Conservation (phyloP, 352 stramenopile genomes). For the Phytophthora colocasiae region DNA sequence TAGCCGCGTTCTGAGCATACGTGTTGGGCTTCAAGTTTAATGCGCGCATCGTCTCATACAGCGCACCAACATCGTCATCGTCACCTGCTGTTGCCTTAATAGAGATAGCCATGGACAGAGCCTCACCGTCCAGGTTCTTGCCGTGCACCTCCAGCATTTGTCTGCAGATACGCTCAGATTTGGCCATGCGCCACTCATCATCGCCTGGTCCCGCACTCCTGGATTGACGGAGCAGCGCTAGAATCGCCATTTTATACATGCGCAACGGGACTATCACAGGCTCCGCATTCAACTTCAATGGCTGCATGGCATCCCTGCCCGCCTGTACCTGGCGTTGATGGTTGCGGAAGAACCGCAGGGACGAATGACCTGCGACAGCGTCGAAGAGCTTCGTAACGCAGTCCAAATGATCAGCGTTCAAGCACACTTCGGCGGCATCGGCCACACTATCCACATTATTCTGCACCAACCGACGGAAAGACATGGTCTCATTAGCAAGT, state of each 20-base stretch:
- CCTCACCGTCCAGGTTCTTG: slow-evolving; percentile 62
- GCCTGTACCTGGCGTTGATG: slow-evolving; percentile 30
- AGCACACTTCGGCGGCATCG: slow-evolving; percentile 74
- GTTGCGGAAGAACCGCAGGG: slow-evolving; percentile 40
- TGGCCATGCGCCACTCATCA: slow-evolving; percentile 45
- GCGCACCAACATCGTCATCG: slow-evolving; percentile 76
- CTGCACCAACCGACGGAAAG: slow-evolving; percentile 68
- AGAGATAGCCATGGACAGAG: slow-evolving; percentile 81
- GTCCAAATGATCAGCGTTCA: slow-evolving; percentile 52
- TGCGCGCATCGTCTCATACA: slow-evolving; percentile 79
- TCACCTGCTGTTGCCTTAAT: slow-evolving; percentile 75
- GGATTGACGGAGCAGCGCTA: slow-evolving; percentile 58
- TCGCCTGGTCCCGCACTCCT: slow-evolving; percentile 12
- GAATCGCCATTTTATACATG: slow-evolving; percentile 74
- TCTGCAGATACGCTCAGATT: slow-evolving; percentile 65
- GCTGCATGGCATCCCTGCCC: slow-evolving; percentile 9
- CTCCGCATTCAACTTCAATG: slow-evolving; percentile 19
- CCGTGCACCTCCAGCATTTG: slow-evolving; percentile 73
- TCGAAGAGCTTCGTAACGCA: slow-evolving; percentile 73
- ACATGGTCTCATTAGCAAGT: slow-evolving; percentile 74
- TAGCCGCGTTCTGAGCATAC: slow-evolving; percentile 80
- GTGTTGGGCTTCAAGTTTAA: slow-evolving; percentile 70
- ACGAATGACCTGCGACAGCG: slow-evolving; percentile 48
- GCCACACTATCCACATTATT: slow-evolving; percentile 75
- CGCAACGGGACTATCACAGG: slow-evolving; percentile 52